Percentiles rank a stretch among this genome's conserved stretches.
Conservation (phyloP, 495 filamentous ascomycete genomes). For the Penicillium pulvis region DNA sequence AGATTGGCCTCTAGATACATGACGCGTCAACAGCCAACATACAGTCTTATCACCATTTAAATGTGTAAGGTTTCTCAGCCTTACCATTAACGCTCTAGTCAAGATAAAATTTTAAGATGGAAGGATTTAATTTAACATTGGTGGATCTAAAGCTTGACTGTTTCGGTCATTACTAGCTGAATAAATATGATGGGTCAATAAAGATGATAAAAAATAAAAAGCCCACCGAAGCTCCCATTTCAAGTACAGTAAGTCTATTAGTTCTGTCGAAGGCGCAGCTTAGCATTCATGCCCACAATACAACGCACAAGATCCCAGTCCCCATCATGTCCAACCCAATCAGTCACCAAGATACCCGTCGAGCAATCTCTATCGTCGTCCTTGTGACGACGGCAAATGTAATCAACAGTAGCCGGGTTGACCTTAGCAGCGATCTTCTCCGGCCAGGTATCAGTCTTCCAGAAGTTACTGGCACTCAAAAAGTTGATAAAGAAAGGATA, state of each 20-base stretch:
- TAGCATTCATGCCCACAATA: conserved; percentile 89
- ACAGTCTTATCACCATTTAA: too few species aligned
- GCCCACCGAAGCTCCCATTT: not conserved
- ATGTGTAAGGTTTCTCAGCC: too few species aligned
- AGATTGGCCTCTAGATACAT: too few species aligned
- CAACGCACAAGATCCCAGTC: conserved; percentile 93
- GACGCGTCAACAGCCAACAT: too few species aligned
- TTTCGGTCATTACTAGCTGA: not conserved
- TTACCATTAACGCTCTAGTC: too few species aligned
- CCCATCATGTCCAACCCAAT: conserved; percentile 86
- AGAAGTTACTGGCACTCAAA: conserved; percentile 88
- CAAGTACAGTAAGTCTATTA: conserved; percentile 9
- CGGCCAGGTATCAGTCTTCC: conserved; percentile 87
- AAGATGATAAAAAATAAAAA: not conserved
- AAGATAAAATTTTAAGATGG: too few species aligned
- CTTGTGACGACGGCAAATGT: conserved; percentile 70
- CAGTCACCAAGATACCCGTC: conserved; percentile 90
- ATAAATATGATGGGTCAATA: not conserved
- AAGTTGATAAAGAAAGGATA: conserved; percentile 89
- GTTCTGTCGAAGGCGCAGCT: conserved; percentile 55
- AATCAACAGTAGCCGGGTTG: conserved; percentile 85
- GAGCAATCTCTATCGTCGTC: conserved; percentile 67
- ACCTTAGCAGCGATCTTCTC: conserved; percentile 89
- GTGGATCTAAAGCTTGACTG: too few species aligned
- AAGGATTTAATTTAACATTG: too few species aligned